Conservation (phyloP, 1,284 basidiomycete genomes). For the Cryptococcus maquisensis region DNA sequence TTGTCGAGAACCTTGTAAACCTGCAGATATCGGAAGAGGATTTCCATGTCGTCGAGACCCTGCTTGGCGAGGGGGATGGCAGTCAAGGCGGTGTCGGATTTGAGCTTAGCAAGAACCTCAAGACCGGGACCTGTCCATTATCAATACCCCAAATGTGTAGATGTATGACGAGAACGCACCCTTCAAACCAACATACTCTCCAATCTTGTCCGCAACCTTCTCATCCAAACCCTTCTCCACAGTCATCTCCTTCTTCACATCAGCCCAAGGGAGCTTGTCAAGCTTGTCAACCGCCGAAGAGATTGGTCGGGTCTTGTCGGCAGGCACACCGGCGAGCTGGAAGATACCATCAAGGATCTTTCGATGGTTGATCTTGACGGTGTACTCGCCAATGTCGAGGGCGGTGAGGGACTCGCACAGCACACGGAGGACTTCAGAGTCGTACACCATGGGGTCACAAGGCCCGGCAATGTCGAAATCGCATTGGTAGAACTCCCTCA, state of each 20-base stretch:
- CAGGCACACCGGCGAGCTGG: constrained; percentile 89
- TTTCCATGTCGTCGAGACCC: constrained; percentile 85
- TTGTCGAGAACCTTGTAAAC: constrained; percentile 77
- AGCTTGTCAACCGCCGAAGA: constrained; percentile 98
- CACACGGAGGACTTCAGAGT: constrained; percentile 84
- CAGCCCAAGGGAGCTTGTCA: constrained; percentile 91
- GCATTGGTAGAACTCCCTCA: constrained; percentile 98
- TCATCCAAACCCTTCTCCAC: constrained; percentile 86
- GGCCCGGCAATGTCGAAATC: constrained; percentile 94
- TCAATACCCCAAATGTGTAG: neutral
- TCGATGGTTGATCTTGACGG: constrained; percentile 93
- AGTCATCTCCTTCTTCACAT: constrained; percentile 95
- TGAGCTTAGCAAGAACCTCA: constrained; percentile 71
- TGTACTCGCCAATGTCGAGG: constrained; percentile 88
- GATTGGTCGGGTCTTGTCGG: constrained; percentile 70
- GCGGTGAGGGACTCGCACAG: constrained; percentile 74
- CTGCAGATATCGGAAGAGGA: constrained; percentile 78
- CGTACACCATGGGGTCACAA: constrained; percentile 96
- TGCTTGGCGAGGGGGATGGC: constrained; percentile 71
- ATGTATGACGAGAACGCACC: constrained; percentile 53
- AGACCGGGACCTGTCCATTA: constrained; percentile 53
- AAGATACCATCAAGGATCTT: constrained; percentile 98
- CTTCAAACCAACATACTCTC: constrained; percentile 93
- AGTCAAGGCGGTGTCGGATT: constrained; percentile 62
- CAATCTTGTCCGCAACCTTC: constrained; percentile 87